A percentile compares a stretch with the other conserved stretches of the same genome.
phyloP scores from a whole-genome alignment of 345 rosid species.

The Aurinia saxatilis region DNA sequence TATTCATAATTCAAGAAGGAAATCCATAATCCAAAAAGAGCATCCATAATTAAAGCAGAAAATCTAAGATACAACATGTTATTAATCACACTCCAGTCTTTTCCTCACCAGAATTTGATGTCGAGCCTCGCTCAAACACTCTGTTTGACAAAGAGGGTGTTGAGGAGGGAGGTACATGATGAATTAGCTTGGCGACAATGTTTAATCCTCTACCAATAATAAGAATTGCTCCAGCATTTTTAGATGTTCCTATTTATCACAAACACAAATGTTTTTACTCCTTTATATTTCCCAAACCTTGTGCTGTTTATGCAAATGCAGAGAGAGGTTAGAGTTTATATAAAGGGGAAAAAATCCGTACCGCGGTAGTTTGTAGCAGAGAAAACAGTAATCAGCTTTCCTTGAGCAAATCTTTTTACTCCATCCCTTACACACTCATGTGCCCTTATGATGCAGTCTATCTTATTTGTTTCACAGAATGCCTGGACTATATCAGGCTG shows the following conservation, averaged over 20 bases:
- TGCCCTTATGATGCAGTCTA: slow-evolving; percentile 71
- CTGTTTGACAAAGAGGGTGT: too few relatives aligned
- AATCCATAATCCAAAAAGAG: too few relatives aligned
- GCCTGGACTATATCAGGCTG: slow-evolving; percentile 82
- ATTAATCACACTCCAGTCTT: too few relatives aligned
- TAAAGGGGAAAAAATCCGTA: slow-evolving; percentile 8
- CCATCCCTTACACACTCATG: slow-evolving; percentile 96
- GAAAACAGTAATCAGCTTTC: slow-evolving; percentile 78
- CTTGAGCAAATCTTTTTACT: slow-evolving; percentile 86
- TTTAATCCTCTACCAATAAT: slow-evolving; percentile 75
- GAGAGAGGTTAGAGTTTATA: background rate
- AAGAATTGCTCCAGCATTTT: slow-evolving; percentile 89
- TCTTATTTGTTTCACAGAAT: slow-evolving; percentile 63
- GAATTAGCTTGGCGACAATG: slow-evolving; percentile 73
- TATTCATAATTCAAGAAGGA: too few relatives aligned
- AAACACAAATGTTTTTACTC: background rate
- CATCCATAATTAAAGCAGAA: too few relatives aligned
- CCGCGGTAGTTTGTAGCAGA: slow-evolving; percentile 97
- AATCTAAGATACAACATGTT: too few relatives aligned
- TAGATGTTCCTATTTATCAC: slow-evolving; percentile 46
- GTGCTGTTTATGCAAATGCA: background rate
- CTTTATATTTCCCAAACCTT: background rate
- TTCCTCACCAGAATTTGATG: too few relatives aligned
- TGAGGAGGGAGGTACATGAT: slow-evolving; percentile 60
- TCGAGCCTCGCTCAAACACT: too few relatives aligned